A percentile compares a stretch with the other conserved stretches of the same genome.
Evolutionary conservation across 495 filamentous ascomycete genomes (phyloP).

Genomic region (Podospora australis): DNA sequence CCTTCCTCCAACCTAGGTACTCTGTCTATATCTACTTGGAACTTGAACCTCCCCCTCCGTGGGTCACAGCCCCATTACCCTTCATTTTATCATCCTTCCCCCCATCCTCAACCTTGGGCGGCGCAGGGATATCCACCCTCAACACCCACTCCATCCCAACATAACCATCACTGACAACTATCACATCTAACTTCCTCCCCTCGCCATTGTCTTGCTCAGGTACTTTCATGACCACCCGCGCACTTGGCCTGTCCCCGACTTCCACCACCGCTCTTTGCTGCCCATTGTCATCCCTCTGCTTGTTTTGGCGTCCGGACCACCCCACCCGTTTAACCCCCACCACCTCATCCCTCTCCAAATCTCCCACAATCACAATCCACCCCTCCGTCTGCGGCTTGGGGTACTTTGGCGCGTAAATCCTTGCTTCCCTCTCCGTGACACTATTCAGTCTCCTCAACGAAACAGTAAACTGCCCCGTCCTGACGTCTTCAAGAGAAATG

Average conservation of each 20-base stretch:
- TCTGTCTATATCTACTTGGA: too few species aligned
- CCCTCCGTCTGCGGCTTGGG: constrained; percentile 95
- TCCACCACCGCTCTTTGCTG: constrained; percentile 14
- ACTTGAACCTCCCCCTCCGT: too few species aligned
- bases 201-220: constrained; percentile 32
- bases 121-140: constrained; percentile 15
- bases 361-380: constrained; percentile 75
- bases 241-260: constrained; percentile 33
- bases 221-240: constrained; percentile 56
- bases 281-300: background rate
- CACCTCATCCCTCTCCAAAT: constrained; percentile 62
- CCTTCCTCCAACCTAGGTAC: too few species aligned
- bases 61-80: too few species aligned
- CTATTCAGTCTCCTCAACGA: constrained; percentile 61
- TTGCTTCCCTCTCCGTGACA: constrained; percentile 52
- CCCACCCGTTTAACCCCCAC: constrained; percentile 77
- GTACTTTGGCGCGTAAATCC: constrained; percentile 79
- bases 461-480: constrained; percentile 55
- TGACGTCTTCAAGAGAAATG: constrained; percentile 55
- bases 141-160: constrained; percentile 65
- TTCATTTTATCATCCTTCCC: constrained; percentile 2
- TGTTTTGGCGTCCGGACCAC: constrained; percentile 46
- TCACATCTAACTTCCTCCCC: constrained; percentile 56
- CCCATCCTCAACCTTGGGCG: constrained; percentile 6
- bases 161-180: constrained; percentile 80